These are phyloP conservation scores for Leptomonas pyrrhocoris DNA, from an alignment of 208 protist species.

Conservation along the genomic window DNA sequence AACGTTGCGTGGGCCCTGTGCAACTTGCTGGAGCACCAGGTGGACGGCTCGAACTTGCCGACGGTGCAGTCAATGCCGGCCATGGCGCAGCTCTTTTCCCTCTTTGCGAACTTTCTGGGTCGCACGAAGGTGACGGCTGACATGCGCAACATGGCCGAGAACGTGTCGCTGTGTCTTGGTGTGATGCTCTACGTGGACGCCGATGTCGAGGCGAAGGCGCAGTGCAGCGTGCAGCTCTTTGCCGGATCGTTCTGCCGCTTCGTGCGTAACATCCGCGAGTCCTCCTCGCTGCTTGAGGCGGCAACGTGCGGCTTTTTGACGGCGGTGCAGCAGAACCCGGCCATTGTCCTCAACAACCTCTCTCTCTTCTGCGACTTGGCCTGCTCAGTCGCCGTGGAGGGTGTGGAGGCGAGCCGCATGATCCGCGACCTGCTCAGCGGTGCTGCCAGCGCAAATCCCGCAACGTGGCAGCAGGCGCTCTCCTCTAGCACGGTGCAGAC, in stretches of 20 bases:
- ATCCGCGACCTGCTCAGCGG: constrained; percentile 50
- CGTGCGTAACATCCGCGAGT: constrained; percentile 73
- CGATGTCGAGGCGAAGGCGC: constrained; percentile 48
- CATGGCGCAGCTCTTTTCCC: constrained; percentile 55
- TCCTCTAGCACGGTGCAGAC: constrained; percentile 46
- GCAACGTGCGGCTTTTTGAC: constrained; percentile 66
- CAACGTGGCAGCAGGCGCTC: constrained; percentile 54
- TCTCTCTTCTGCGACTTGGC: constrained; percentile 75
- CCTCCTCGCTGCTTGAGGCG: constrained; percentile 53
- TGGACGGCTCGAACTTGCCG: constrained; percentile 54
- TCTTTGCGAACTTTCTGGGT: constrained; percentile 49
- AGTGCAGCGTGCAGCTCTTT: constrained; percentile 52
- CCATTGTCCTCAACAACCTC: constrained; percentile 32
- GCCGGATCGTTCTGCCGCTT: constrained; percentile 68
- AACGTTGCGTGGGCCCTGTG: constrained; percentile 85
- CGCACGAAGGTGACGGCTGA: constrained; percentile 46
- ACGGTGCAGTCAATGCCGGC: constrained; percentile 46
- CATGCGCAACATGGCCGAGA: constrained; percentile 89
- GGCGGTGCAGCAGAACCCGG: constrained; percentile 44
- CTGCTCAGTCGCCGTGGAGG: constrained; percentile 38
- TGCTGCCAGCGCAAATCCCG: constrained; percentile 36
- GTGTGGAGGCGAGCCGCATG: constrained; percentile 47
- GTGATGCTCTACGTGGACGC: constrained; percentile 64
- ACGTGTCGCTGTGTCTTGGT: constrained; percentile 77
- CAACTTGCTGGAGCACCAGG: constrained; percentile 76